Percentiles rank a stretch among this genome's conserved stretches.
phyloP scores from a whole-genome alignment of 805 yeast genomes.

The Schizosaccharomyces lindneri region DNA sequence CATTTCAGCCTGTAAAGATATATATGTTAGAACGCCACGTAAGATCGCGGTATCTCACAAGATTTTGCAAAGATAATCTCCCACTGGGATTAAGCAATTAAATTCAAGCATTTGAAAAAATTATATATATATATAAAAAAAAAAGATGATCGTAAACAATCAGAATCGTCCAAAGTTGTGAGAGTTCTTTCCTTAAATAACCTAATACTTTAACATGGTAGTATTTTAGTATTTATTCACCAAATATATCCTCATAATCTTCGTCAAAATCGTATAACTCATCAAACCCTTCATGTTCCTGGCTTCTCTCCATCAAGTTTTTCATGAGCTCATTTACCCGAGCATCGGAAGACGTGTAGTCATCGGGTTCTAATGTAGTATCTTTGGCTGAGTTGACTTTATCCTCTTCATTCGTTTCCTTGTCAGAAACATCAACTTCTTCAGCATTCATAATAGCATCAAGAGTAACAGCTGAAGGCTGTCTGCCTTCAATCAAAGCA shows the following conservation, averaged over 20 bases:
- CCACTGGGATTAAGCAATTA: no score
- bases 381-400: neutral
- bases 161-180: no score
- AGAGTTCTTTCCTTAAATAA: neutral
- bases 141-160: neutral
- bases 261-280: neutral
- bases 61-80: no score
- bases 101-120: neutral
- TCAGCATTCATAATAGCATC: neutral
- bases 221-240: neutral
- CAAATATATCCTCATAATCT: neutral
- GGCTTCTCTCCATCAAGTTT: neutral
- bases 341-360: neutral
- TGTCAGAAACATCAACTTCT: neutral
- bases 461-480: neutral
- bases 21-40: no score
- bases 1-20: neutral
- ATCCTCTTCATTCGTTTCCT: neutral
- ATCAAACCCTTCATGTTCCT: neutral
- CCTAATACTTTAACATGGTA: neutral
- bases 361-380: neutral
- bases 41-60: no score
- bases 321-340: neutral
- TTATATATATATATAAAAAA: neutral
- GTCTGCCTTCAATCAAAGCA: neutral